Evolutionary conservation across 768 basidiomycete genomes (phyloP).

Genomic region (Antrodiella citrinella): DNA sequence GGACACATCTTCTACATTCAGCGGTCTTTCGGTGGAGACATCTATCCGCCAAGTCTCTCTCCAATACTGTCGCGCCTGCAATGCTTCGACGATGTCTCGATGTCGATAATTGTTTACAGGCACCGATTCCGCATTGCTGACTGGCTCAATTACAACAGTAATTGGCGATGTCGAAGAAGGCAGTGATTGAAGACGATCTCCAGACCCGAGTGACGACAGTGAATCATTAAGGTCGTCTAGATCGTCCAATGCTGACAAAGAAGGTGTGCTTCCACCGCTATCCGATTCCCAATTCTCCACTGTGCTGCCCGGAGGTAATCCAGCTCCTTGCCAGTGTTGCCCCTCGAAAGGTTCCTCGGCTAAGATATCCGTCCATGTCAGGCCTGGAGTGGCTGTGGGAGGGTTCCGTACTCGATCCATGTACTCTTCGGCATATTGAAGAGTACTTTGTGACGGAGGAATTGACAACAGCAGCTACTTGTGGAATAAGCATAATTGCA

Average conservation of each 20-base stretch:
- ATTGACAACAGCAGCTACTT: conserved; percentile 48
- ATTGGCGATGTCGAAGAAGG: background rate
- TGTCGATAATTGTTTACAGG: conserved; percentile 25
- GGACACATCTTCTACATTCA: conserved; percentile 64
- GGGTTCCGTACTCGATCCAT: conserved; percentile 42
- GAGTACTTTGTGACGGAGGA: conserved; percentile 40
- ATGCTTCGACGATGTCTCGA: conserved; percentile 50
- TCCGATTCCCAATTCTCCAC: conserved; percentile 35
- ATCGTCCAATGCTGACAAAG: conserved; percentile 51
- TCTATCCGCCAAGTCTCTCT: conserved; percentile 53
- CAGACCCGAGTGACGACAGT: conserved; percentile 13
- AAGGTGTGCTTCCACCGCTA: conserved; percentile 54
- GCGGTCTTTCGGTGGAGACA: conserved; percentile 32
- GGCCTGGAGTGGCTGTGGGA: conserved; percentile 23
- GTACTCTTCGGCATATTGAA: conserved; percentile 45
- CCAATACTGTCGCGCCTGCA: conserved; percentile 70
- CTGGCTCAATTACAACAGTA: background rate
- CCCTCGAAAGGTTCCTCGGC: conserved; percentile 80
- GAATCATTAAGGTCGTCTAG: conserved; percentile 10
- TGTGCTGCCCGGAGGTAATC: conserved; percentile 39
- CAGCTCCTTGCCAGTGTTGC: conserved; percentile 79
- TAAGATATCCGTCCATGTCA: conserved; percentile 77
- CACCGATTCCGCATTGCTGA: background rate
- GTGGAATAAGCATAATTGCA: background rate
- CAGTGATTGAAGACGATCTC: background rate